Percentiles rank a stretch among this genome's conserved stretches.
phyloP scores from a whole-genome alignment of 2,329 filamentous ascomycete genomes.

The Cercospora sojina region DNA sequence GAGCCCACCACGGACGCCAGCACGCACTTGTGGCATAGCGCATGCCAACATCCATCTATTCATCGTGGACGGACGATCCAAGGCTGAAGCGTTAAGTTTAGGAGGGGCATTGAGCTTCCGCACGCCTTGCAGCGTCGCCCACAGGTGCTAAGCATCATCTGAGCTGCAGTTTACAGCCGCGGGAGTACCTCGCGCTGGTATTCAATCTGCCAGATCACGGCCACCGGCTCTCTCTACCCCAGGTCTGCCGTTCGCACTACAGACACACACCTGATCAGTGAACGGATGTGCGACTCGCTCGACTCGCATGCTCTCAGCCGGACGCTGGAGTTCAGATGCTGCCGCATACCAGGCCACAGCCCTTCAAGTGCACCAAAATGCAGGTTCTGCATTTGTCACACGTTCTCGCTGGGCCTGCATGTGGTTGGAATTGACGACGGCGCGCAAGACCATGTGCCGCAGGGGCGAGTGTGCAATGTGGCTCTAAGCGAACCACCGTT shows the following conservation, averaged over 20 bases:
- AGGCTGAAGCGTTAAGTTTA: not conserved
- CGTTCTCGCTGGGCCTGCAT: not conserved
- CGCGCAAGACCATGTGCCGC: not conserved
- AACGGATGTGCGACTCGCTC: not conserved
- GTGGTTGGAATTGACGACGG: not conserved
- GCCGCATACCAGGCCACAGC: not conserved
- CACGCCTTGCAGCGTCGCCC: not conserved
- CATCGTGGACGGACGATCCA: not conserved
- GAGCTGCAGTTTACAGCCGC: not conserved
- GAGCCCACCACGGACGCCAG: not conserved
- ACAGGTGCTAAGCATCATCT: conserved; percentile 6
- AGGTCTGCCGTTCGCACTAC: not conserved
- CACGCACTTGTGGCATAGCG: not conserved
- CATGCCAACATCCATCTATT: not conserved
- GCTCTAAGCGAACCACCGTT: not conserved
- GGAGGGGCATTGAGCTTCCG: not conserved
- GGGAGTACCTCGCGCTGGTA: not conserved
- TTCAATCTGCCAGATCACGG: not conserved
- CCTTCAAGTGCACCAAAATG: not conserved
- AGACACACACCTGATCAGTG: not conserved
- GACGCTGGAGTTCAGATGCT: not conserved
- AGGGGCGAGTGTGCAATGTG: not conserved
- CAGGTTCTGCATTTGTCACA: not conserved
- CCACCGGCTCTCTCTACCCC: not conserved
- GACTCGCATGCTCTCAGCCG: not conserved